A percentile compares a stretch with the other conserved stretches of the same genome.
phyloP scores from a whole-genome alignment of 73 alveolate genomes.

The Symbiodinium pilosum region DNA sequence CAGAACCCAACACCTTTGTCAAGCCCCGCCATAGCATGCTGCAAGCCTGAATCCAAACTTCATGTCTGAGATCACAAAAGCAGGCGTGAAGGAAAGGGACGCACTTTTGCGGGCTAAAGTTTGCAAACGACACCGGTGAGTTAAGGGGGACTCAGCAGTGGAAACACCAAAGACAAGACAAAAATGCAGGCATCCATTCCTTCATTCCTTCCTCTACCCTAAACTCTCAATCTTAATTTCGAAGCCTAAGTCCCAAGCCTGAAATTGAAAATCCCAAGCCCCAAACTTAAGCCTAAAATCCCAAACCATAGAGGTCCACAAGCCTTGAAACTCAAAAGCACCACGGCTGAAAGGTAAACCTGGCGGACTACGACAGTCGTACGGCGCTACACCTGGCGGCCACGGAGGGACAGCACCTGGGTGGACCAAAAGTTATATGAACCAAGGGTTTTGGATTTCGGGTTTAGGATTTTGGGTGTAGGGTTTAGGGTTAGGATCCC shows the following conservation, averaged over 20 bases:
- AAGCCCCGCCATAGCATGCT: background rate
- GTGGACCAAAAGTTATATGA: no score
- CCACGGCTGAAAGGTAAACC: background rate
- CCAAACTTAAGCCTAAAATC: background rate
- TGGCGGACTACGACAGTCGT: constrained; percentile 53
- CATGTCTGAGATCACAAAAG: background rate
- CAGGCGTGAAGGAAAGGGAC: no score
- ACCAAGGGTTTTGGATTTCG: no score
- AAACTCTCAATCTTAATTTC: background rate
- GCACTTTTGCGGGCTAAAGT: no score
- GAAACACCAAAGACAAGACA: no score
- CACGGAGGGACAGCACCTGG: constrained; percentile 72
- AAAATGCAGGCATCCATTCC: no score
- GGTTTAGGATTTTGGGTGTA: no score
- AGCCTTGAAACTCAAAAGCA: no score
- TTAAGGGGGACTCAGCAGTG: no score
- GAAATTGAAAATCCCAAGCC: background rate
- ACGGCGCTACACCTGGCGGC: constrained; percentile 69
- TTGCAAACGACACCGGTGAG: no score
- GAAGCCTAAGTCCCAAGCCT: background rate
- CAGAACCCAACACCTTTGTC: background rate
- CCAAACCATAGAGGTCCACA: background rate
- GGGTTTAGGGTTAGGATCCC: no score
- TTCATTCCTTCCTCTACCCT: background rate
- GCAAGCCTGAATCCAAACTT: background rate